Conservation (phyloP, 1,139 yeast species). For the Pichia sp. region DNA sequence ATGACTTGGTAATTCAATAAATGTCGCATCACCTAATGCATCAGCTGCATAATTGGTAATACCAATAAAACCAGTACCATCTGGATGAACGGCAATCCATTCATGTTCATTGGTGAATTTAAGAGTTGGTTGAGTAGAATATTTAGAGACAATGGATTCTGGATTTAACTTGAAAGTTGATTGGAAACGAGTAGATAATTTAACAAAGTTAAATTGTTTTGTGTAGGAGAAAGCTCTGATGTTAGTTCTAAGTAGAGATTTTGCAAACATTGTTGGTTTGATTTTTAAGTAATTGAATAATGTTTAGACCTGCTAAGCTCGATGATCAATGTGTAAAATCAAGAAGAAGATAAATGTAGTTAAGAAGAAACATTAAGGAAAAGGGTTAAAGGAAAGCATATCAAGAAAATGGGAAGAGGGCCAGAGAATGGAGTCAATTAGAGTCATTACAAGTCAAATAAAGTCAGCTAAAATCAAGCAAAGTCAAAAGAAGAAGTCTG, state of each 20-base stretch:
- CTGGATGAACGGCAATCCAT: constrained; percentile 85
- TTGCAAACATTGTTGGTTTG: constrained; percentile 3
- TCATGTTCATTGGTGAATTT: constrained; percentile 90
- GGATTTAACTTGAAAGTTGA: constrained; percentile 45
- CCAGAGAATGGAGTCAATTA: too few relatives aligned
- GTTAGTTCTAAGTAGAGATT: constrained; percentile 7
- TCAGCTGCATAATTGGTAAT: constrained; percentile 94
- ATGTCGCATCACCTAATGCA: constrained; percentile 97
- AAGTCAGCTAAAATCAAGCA: too few relatives aligned
- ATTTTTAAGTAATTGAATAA: background rate
- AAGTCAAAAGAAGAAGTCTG: too few relatives aligned
- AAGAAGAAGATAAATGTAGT: too few relatives aligned
- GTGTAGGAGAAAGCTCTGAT: background rate
- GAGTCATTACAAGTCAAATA: too few relatives aligned
- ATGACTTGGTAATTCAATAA: constrained; percentile 67
- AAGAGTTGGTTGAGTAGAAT: constrained; percentile 49
- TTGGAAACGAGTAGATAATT: constrained; percentile 36
- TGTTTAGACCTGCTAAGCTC: background rate
- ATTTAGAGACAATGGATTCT: constrained; percentile 46
- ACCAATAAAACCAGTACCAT: constrained; percentile 80
- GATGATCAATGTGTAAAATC: too few relatives aligned
- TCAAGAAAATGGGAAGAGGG: too few relatives aligned
- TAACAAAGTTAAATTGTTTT: constrained; percentile 3
- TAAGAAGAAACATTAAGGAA: too few relatives aligned
- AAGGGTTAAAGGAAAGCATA: too few relatives aligned